Conservation (phyloP, 306 rosid genomes). For the Cyclanthera cordifolia region DNA sequence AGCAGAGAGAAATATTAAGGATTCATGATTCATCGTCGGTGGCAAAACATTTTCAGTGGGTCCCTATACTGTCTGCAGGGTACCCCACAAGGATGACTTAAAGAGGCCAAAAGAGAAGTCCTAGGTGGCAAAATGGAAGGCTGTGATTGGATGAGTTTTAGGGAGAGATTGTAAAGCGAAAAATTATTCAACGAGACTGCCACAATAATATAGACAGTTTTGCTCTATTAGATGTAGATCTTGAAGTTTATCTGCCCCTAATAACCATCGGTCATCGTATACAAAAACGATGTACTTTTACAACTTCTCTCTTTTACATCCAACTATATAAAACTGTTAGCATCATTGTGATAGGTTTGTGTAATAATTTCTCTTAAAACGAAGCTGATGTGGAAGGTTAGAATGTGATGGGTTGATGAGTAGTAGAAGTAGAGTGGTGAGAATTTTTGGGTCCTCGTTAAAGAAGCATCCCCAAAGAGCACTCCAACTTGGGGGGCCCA, state of each 20-base stretch:
- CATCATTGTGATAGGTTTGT: too few species aligned
- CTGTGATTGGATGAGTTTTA: constrained; percentile 8
- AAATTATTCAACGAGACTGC: too few species aligned
- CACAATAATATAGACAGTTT: too few species aligned
- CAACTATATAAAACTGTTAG: too few species aligned
- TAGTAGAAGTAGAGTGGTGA: constrained; percentile 31
- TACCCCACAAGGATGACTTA: constrained; percentile 23
- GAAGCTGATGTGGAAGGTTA: constrained; percentile 6
- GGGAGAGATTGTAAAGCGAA: too few species aligned
- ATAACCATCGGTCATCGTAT: too few species aligned
- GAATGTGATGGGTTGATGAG: not conserved
- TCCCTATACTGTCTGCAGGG: constrained; percentile 26
- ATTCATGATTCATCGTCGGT: too few species aligned
- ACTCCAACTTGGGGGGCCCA: constrained; percentile 47
- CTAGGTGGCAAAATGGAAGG: constrained; percentile 22
- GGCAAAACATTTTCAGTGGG: constrained; percentile 23
- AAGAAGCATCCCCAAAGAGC: constrained; percentile 80
- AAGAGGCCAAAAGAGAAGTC: not conserved
- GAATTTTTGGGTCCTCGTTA: constrained; percentile 93
- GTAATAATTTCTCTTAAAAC: constrained; percentile 8
- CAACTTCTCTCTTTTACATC: too few species aligned
- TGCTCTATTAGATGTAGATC: too few species aligned
- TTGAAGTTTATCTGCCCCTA: too few species aligned
- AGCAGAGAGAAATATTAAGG: not conserved
- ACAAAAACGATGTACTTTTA: too few species aligned